Conservation (phyloP, 2,329 filamentous ascomycete genomes). For the Penicillium sclerotiorum region DNA sequence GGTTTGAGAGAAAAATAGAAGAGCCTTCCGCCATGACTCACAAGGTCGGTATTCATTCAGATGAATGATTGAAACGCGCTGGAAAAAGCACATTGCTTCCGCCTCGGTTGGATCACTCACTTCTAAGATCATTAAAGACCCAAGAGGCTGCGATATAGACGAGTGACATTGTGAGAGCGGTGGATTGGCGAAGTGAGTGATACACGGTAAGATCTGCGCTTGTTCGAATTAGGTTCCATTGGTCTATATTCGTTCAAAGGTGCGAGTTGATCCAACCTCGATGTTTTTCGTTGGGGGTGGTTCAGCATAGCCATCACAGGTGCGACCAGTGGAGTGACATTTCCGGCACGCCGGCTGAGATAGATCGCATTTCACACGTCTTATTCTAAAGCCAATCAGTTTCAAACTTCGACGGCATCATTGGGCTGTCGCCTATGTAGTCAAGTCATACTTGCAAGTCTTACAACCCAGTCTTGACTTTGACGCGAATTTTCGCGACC, state of each 20-base stretch:
- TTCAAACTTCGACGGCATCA: neutral
- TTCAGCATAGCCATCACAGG: slow-evolving; percentile 41
- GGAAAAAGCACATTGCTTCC: slow-evolving; percentile 21
- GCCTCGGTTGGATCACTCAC: slow-evolving; percentile 8
- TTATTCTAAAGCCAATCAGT: slow-evolving; percentile 31
- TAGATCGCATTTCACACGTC: slow-evolving; percentile 44
- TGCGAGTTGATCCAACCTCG: neutral
- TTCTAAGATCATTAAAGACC: slow-evolving; percentile 15
- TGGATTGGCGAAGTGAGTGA: neutral
- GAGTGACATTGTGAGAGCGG: neutral
- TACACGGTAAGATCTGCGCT: neutral
- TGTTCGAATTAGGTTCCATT: neutral
- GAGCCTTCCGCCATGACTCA: slow-evolving; percentile 36
- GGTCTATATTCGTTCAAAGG: neutral
- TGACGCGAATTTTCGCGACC: slow-evolving; percentile 41
- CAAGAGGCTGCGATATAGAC: slow-evolving; percentile 6
- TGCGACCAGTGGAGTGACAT: slow-evolving; percentile 42
- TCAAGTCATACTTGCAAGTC: slow-evolving; percentile 45
- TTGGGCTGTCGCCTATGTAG: neutral
- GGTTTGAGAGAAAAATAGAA: slow-evolving; percentile 39
- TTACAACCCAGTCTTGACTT: slow-evolving; percentile 46
- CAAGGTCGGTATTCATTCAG: slow-evolving; percentile 34
- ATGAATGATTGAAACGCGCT: slow-evolving; percentile 16
- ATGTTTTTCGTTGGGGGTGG: slow-evolving; percentile 18
- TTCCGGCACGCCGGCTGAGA: slow-evolving; percentile 38